Base-by-base conservation (phyloP, 2,329 filamentous ascomycete genomes). In the Colletotrichum tropicale region DNA sequence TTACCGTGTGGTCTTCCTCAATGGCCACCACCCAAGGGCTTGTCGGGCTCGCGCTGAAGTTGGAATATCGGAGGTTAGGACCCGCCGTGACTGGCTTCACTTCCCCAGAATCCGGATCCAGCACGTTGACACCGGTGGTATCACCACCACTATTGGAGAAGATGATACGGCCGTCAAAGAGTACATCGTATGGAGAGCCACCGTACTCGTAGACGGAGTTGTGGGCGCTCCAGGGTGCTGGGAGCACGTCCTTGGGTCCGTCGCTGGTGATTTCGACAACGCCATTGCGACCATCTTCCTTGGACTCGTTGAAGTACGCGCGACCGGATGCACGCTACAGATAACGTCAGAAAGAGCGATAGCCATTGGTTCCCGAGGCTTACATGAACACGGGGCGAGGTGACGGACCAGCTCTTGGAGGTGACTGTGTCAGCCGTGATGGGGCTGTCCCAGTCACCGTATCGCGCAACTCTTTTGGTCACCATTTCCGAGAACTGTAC, bases 131-230 rank as follows among this genome's bases (percentile, higher is more conserved):
- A 1, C 85, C 84, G 64, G 85, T 83, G 30, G 86, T 85, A 16
- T 81, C 80, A 70, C 43, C n/a, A 8, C 43, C 43, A 1, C n/a
- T 52, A 8, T 89, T 86, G 13, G 86, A 85, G 76, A 91, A 89
- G 52, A 90, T 81, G 65, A 91, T 81, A 15, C 82, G 80, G 5
- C 84, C 85, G 67, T 87, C 83, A 0, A 79, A 78, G 3, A 86
- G 77, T 8, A 88, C 79, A 4, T 83, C 84, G 65, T 87, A 87
- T 0, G 88, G 81, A 5, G 85, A 85, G 13, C 89, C 89, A 3
- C 89, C 89, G 67, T 91, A 90, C 76, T 89, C 89, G 75, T 91
- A 89, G 18, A 91, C 86, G 2, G 80, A 83, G 30, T 87, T 88
- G 60, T 83, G 80, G 6, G 85, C 88, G 74, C 84, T 88, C 77